Evolutionary conservation across 257 asterid species (phyloP).

Genomic region (Solanum piurae): DNA sequence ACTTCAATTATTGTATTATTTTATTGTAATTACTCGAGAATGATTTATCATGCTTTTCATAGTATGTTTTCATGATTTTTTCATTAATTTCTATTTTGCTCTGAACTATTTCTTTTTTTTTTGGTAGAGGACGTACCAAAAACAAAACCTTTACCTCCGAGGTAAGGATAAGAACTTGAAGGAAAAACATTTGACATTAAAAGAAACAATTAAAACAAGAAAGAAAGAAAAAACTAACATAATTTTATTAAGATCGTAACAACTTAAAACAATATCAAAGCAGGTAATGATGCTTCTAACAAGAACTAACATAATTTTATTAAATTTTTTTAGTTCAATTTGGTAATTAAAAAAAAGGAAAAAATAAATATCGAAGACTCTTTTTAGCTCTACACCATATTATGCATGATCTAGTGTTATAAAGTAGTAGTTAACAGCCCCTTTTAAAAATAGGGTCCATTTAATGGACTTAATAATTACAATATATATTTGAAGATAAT

Average conservation of each 20-base stretch:
- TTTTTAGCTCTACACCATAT: background rate
- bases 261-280: background rate
- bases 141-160: background rate
- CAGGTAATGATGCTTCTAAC: background rate
- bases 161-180: background rate
- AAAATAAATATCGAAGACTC: background rate
- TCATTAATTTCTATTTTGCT: background rate
- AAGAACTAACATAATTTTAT: background rate
- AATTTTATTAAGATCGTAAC: background rate
- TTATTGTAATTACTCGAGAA: background rate
- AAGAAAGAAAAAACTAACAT: background rate
- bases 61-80: background rate
- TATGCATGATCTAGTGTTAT: background rate
- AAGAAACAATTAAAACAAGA: background rate
- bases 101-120: background rate
- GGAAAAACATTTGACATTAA: background rate
- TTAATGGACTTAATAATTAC: background rate
- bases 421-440: background rate
- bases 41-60: background rate
- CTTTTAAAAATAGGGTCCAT: background rate
- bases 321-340: background rate
- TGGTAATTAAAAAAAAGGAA: background rate
- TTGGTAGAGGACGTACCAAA: accelerated
- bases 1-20: background rate
- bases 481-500: background rate